These are phyloP conservation scores for Rhizomucor miehei DNA, from an alignment of 371 early-diverging fungal genomes.

Conservation along the genomic window DNA sequence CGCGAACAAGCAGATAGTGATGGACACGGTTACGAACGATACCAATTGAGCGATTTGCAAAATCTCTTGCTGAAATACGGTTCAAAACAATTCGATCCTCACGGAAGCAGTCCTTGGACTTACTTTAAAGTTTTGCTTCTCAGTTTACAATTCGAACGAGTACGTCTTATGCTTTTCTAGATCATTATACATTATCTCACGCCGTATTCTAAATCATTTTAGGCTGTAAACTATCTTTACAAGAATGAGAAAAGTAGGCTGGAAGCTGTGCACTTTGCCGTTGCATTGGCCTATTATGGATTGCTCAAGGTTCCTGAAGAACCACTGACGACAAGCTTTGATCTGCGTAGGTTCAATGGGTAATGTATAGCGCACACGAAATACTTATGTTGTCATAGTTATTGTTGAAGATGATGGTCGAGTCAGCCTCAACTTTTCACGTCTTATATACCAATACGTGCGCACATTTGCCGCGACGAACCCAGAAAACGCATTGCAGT, in stretches of 20 bases:
- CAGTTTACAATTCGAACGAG: slow-evolving; percentile 85
- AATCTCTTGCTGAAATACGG: slow-evolving; percentile 63
- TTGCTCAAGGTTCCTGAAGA: slow-evolving; percentile 68
- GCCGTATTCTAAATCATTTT: background rate
- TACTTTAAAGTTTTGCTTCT: slow-evolving; percentile 83
- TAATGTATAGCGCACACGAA: background rate
- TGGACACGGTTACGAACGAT: slow-evolving; percentile 52
- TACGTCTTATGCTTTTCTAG: slow-evolving; percentile 27
- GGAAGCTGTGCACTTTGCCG: slow-evolving; percentile 91
- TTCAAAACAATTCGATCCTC: slow-evolving; percentile 65
- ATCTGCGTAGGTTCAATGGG: slow-evolving; percentile 28
- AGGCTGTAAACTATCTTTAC: slow-evolving; percentile 74
- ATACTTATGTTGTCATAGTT: slow-evolving; percentile 9
- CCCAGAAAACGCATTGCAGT: slow-evolving; percentile 63
- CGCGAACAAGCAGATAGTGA: slow-evolving; percentile 51
- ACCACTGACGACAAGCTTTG: slow-evolving; percentile 15
- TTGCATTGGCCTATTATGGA: slow-evolving; percentile 77
- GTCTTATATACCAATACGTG: slow-evolving; percentile 58
- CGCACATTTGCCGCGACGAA: slow-evolving; percentile 44
- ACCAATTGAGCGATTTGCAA: slow-evolving; percentile 68
- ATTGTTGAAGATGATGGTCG: slow-evolving; percentile 23
- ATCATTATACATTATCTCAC: too few relatives aligned
- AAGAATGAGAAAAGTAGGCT: slow-evolving; percentile 54
- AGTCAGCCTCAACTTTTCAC: slow-evolving; percentile 57
- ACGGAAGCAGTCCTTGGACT: slow-evolving; percentile 66